Evolutionary conservation across 306 rosid genomes (phyloP), one percentile per base, ranked within the genome.

Genomic region (Prunus mira): DNA sequence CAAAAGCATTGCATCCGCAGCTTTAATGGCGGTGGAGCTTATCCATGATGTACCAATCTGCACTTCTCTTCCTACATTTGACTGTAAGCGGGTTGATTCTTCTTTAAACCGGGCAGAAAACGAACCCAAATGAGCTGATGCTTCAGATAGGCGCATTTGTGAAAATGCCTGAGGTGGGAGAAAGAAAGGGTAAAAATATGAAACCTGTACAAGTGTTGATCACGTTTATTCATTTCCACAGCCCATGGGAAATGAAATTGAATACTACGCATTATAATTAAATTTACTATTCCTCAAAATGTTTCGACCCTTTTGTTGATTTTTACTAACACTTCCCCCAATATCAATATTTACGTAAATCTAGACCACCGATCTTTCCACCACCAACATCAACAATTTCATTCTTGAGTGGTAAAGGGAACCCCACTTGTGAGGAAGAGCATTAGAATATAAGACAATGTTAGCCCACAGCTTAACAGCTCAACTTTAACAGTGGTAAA

Each of bases 131-230:
- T 94, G 98, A 12, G 97, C 98, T 55, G 95, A 89, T 75, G 96
- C 95, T 86, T 94, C 98, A 77, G 96, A 82, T 32, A 94, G 88
- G 58, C 97, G 97, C 98, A 94, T 90, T 88, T 94, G 98, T 20
- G 97, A 92, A 82, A 92, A 90, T 50, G 97, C 97, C 98, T 92
- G 84, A 69, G 64, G 78, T 14, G 45, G 74, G 62, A 72, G 57
- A 68, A 62, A 17, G 61, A 43, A 13, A 58, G 72, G 43, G 9
- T 81, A 19, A 69, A 60, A 24, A 61, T 20, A 71, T n/a, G 74
- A 69, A 66, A 63, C 58, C 51, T 76, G 65, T 38, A 6, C 49
- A 9, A 56, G 73, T 41, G 34, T 30, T 6, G 52, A 41, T 38
- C 14, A 46, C 9, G 38, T n/a, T 32, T 79, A 65, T 49, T 74